Evolutionary conservation across 495 filamentous ascomycete species (phyloP).

Genomic region (Penicillium bovifimosum): DNA sequence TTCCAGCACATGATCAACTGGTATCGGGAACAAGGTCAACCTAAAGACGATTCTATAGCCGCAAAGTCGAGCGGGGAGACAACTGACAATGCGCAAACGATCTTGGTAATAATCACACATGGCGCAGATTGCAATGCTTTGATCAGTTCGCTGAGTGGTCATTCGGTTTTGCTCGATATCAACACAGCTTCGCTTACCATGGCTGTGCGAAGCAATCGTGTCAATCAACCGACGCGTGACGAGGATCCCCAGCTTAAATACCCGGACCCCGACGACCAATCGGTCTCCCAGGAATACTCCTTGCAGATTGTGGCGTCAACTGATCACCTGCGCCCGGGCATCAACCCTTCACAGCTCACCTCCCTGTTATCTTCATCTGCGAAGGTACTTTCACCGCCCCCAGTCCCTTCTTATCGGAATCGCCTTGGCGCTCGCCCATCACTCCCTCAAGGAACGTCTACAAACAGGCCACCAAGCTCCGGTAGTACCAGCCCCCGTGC

Average conservation of each 20-base stretch:
- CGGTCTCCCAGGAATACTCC: constrained; percentile 60
- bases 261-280: constrained; percentile 20
- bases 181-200: constrained; percentile 86
- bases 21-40: constrained; percentile 59
- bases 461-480: constrained; percentile 20
- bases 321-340: constrained; percentile 69
- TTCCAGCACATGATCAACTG: constrained; percentile 70
- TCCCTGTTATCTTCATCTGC: constrained; percentile 27
- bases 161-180: constrained; percentile 84
- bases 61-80: constrained; percentile 38
- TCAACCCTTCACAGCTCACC: constrained; percentile 27
- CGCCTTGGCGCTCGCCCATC: constrained; percentile 25
- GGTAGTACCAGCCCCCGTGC: constrained; percentile 14
- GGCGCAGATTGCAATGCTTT: constrained; percentile 97
- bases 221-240: constrained; percentile 21
- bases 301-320: constrained; percentile 70
- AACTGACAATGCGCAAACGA: constrained; percentile 63
- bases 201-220: constrained; percentile 62
- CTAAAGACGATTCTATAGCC: constrained; percentile 18
- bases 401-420: constrained; percentile 29
- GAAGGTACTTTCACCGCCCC: constrained; percentile 16
- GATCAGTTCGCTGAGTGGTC: constrained; percentile 82
- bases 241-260: constrained; percentile 14
- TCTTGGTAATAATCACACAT: constrained; percentile 91
- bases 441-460: constrained; percentile 20